Conservation (phyloP, 2,329 filamentous ascomycete species). For the Fusarium pseudocircinatum region DNA sequence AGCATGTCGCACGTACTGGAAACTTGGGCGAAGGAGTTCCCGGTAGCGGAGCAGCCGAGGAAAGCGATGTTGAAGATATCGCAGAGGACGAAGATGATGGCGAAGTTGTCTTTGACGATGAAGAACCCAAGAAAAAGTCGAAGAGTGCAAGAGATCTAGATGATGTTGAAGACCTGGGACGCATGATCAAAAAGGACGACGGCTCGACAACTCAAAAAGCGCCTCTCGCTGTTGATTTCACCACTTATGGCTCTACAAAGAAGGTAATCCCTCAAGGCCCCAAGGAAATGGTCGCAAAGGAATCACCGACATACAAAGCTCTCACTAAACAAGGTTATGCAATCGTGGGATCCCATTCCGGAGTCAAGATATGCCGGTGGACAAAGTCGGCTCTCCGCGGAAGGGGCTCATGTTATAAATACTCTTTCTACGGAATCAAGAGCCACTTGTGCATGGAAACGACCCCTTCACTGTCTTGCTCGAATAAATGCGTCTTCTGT, state of each 20-base stretch:
- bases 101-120: slow-evolving; percentile 58
- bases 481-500: slow-evolving; percentile 98
- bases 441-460: slow-evolving; percentile 99
- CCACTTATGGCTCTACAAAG: slow-evolving; percentile 69
- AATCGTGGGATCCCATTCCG: slow-evolving; percentile 93
- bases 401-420: slow-evolving; percentile 97
- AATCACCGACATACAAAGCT: slow-evolving; percentile 86
- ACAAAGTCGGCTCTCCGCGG: slow-evolving; percentile 96
- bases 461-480: slow-evolving; percentile 93
- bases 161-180: slow-evolving; percentile 86
- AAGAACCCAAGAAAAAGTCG: slow-evolving; percentile 52
- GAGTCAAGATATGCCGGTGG: slow-evolving; percentile 98
- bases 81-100: slow-evolving; percentile 68
- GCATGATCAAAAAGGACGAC: slow-evolving; percentile 63
- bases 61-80: slow-evolving; percentile 82
- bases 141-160: slow-evolving; percentile 61
- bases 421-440: slow-evolving; percentile 94
- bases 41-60: slow-evolving; percentile 83
- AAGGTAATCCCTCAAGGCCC: slow-evolving; percentile 55
- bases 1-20: slow-evolving; percentile 68
- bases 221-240: slow-evolving; percentile 86
- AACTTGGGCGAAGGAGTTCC: slow-evolving; percentile 71
- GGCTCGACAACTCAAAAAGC: slow-evolving; percentile 44
- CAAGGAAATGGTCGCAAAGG: slow-evolving; percentile 95
- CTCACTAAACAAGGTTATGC: slow-evolving; percentile 97